Conservation (phyloP, 1,139 yeast species). For the Hansenula lynferdii region DNA sequence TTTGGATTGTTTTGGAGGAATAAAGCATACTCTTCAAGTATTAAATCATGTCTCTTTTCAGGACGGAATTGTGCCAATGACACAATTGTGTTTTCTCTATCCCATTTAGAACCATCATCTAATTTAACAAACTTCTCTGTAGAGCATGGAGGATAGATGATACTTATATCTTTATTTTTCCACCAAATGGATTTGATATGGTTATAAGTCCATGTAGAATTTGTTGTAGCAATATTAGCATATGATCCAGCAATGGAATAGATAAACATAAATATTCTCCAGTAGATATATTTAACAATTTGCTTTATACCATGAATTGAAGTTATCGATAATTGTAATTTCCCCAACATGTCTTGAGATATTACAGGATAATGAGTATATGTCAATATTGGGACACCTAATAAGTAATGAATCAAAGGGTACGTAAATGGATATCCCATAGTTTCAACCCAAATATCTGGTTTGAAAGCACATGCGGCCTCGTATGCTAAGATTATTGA, state of each 20-base stretch:
- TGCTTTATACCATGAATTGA: slow-evolving; percentile 22
- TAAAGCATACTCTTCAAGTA: slow-evolving; percentile 56
- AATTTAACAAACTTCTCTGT: slow-evolving; percentile 41
- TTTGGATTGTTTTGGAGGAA: slow-evolving; percentile 28
- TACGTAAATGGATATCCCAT: slow-evolving; percentile 91
- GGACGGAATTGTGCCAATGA: slow-evolving; percentile 94
- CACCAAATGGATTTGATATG: slow-evolving; percentile 68
- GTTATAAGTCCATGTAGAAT: slow-evolving; percentile 87
- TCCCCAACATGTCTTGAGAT: slow-evolving; percentile 77
- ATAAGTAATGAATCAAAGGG: slow-evolving; percentile 48
- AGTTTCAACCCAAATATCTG: slow-evolving; percentile 93
- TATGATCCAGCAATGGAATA: slow-evolving; percentile 65
- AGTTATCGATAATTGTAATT: slow-evolving; percentile 36
- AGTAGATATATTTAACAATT: slow-evolving; percentile 55
- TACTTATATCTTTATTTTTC: slow-evolving; percentile 31
- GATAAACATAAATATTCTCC: slow-evolving; percentile 59
- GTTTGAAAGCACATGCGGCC: slow-evolving; percentile 59
- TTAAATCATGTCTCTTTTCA: slow-evolving; percentile 82
- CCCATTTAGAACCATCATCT: slow-evolving; percentile 9
- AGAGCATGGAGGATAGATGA: slow-evolving; percentile 86
- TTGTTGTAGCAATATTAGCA: slow-evolving; percentile 65
- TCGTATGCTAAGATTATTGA: slow-evolving; percentile 63
- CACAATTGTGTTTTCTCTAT: slow-evolving; percentile 54
- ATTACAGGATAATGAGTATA: slow-evolving; percentile 94
- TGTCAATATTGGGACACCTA: slow-evolving; percentile 72